Evolutionary conservation across 106 monocot genomes (phyloP), one percentile per base, ranked within the genome.

Genomic region (Triglochin maritima): DNA sequence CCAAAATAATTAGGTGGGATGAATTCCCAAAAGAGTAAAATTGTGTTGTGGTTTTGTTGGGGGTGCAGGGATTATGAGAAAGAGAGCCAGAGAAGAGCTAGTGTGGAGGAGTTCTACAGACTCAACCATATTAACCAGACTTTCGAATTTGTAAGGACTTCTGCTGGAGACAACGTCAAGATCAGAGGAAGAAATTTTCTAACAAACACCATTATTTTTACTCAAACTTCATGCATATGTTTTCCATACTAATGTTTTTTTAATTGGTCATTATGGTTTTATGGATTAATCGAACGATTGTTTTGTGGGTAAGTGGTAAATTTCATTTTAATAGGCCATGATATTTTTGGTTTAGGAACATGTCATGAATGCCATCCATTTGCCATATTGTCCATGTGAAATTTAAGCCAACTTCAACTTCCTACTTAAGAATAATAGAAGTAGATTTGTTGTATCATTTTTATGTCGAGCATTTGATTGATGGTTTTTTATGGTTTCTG

Each of bases 61-160:
- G 29, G 67, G 48, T 69, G 51, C 65, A 81, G 82, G 82, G 78
- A 82, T 50, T 82, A 82, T 49, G 82, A 70, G 44, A 70, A 73
- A 59, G 78, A 82, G 10, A 65, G 70, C 56, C 60, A 67, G 44
- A 82, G 82, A 12, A 78, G 46, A 41, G 70, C 52, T 1, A 64
- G 64, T 47, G 78, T 83, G 63, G 71, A 75, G 72, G 82, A 83
- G 46, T 83, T 83, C 75, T 83, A 83, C 56, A 70, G 78, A 2
- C 56, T 56, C 49, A 83, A 83, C 50, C 82, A 83, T 56, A 75
- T 75, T 15, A 58, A 75, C 68, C 82, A 83, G 60, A 75, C 82
- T 50, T 76, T 59, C 17, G 75, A 83, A 47, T 83, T 83, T 42
- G 82, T 83, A 72, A 68, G 82, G 14, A 69, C 54, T 59, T 59